Percentiles rank a stretch among this genome's conserved stretches.
Conservation (phyloP, 169 alveolate species). For the Theileria sp. region DNA sequence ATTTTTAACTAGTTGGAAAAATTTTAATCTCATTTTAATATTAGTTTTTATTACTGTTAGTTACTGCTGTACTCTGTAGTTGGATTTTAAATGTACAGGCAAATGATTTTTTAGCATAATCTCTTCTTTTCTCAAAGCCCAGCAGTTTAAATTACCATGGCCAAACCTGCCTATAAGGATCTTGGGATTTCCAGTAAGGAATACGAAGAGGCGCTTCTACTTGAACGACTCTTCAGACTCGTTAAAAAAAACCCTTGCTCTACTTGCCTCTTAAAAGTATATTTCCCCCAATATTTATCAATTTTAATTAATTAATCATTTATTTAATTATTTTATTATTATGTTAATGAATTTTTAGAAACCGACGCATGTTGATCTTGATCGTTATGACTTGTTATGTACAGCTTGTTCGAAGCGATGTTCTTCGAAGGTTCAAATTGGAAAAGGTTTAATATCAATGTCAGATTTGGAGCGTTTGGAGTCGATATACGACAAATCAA, state of each 20-base stretch:
- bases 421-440: constrained; percentile 67
- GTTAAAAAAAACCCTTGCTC: constrained; percentile 69
- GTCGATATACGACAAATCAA: constrained; percentile 50
- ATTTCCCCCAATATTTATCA: too few relatives aligned
- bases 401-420: constrained; percentile 69
- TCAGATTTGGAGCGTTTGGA: constrained; percentile 70
- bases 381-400: constrained; percentile 71
- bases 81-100: neutral
- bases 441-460: constrained; percentile 69
- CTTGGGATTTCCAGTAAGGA: constrained; percentile 75
- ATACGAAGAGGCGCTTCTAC: constrained; percentile 75
- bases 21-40: neutral
- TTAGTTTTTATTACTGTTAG: neutral
- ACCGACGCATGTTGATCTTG: constrained; percentile 73
- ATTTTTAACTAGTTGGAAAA: neutral
- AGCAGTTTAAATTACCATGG: constrained; percentile 9
- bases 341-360: constrained; percentile 28
- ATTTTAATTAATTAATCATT: neutral
- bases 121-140: neutral
- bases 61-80: neutral
- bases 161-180: constrained; percentile 27
- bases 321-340: neutral
- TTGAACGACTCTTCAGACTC: constrained; percentile 72
- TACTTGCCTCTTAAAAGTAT: constrained; percentile 63
- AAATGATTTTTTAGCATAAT: neutral